phyloP scores from a whole-genome alignment of 2,329 filamentous ascomycete genomes.

The Fusarium sp. region DNA sequence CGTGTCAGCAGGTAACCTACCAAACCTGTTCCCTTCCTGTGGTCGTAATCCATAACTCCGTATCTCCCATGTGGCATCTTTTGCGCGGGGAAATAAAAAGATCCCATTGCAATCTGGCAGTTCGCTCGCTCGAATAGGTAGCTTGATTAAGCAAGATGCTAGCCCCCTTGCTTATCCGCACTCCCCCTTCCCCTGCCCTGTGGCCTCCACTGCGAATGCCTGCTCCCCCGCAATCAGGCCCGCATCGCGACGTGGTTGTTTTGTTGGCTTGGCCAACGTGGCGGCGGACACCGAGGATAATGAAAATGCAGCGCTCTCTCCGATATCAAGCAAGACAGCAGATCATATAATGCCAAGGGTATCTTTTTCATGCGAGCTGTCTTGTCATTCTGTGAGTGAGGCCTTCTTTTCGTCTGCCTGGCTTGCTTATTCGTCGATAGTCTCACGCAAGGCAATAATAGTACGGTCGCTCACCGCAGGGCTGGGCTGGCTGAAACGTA shows the following conservation, averaged over 20 bases:
- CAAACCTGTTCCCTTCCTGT: background rate
- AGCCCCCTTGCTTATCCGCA: conserved; percentile 10
- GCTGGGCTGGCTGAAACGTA: conserved; percentile 31
- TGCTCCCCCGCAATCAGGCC: conserved; percentile 37
- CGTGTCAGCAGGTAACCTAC: conserved; percentile 12
- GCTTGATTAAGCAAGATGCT: conserved; percentile 8
- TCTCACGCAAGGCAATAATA: conserved; percentile 10
- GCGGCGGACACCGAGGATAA: conserved; percentile 22
- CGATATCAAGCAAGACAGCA: background rate
- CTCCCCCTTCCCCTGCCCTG: conserved; percentile 28
- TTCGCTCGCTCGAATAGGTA: conserved; percentile 16
- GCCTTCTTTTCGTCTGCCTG: conserved; percentile 4
- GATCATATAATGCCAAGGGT: background rate
- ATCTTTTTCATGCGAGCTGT: conserved; percentile 2
- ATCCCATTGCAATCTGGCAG: conserved; percentile 18
- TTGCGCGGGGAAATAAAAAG: conserved; percentile 7
- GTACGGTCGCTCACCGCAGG: conserved; percentile 3
- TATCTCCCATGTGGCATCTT: conserved; percentile 22
- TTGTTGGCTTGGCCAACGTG: conserved; percentile 27
- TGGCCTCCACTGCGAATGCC: conserved; percentile 27
- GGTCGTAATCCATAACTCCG: background rate
- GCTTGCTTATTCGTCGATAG: conserved; percentile 8
- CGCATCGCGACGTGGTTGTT: conserved; percentile 26
- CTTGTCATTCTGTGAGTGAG: conserved; percentile 11
- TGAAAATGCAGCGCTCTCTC: background rate